Evolutionary conservation across 192 early-diverging fungal genomes (phyloP).

Genomic region (Chytriomyces sp.): DNA sequence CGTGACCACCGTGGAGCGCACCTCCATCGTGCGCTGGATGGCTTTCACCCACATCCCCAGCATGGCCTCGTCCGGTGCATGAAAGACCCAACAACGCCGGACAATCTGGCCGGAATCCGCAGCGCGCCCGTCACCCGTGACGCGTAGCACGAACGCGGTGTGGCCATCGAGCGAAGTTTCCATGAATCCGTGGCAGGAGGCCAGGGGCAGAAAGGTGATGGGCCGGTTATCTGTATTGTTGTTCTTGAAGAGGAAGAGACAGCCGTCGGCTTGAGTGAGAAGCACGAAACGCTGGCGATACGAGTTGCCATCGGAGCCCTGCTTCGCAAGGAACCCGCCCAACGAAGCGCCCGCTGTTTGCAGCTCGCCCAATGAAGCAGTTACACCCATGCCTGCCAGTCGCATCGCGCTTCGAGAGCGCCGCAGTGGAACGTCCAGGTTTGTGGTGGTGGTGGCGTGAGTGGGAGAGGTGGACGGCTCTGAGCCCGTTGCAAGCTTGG

Average conservation of each 20-base stretch:
- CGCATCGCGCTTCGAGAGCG: background rate
- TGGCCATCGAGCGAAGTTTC: background rate
- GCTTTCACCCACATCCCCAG: background rate
- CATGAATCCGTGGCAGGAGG: background rate
- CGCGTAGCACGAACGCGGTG: background rate
- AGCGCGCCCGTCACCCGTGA: background rate
- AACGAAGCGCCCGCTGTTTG: background rate
- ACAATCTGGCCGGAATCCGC: background rate
- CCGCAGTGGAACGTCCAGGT: background rate
- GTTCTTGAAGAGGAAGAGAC: slow-evolving; percentile 8
- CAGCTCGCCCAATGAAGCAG: background rate
- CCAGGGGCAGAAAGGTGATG: slow-evolving; percentile 13
- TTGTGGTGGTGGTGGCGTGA: background rate
- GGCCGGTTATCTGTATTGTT: background rate
- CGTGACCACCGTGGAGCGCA: background rate
- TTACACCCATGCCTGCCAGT: background rate
- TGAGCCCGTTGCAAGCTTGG: background rate
- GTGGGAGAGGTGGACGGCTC: background rate
- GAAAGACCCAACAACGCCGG: background rate
- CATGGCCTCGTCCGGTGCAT: background rate
- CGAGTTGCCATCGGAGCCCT: background rate
- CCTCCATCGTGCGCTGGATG: background rate
- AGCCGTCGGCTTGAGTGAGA: background rate
- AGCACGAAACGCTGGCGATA: background rate
- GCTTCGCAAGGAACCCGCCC: background rate